Conservation (phyloP, 805 yeast species). For the Lachancea lanzarotensis region DNA sequence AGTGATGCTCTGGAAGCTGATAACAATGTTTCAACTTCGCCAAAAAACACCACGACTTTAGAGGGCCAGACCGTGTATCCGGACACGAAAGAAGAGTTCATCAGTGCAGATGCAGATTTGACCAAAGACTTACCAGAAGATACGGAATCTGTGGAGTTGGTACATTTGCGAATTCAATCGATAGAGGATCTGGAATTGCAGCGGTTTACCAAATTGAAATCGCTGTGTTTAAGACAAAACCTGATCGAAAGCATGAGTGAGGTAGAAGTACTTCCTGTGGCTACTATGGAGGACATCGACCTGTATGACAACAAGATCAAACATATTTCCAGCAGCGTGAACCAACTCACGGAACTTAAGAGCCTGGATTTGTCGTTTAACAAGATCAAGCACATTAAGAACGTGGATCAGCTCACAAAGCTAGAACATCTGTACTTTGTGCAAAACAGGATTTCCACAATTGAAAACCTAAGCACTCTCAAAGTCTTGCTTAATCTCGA, state of each 20-base stretch:
- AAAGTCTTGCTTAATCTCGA: constrained; percentile 62
- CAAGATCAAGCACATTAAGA: constrained; percentile 78
- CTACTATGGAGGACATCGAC: constrained; percentile 68
- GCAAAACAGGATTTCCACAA: constrained; percentile 74
- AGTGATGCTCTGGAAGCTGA: no score
- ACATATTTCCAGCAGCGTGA: constrained; percentile 70
- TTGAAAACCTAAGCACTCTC: constrained; percentile 58
- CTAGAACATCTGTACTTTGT: constrained; percentile 75
- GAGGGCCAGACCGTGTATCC: constrained; percentile 18
- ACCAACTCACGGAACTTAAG: constrained; percentile 49
- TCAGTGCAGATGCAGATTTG: constrained; percentile 65
- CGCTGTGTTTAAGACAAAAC: constrained; percentile 76
- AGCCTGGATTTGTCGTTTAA: constrained; percentile 83
- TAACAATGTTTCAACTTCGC: background rate
- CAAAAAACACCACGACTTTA: background rate
- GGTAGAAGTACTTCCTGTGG: constrained; percentile 52
- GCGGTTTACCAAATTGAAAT: constrained; percentile 51
- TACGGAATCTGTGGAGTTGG: constrained; percentile 52
- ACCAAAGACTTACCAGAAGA: constrained; percentile 53
- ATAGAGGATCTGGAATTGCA: constrained; percentile 53
- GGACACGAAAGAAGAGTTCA: constrained; percentile 40
- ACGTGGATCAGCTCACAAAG: constrained; percentile 54
- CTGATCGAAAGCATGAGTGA: constrained; percentile 67
- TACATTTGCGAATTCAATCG: constrained; percentile 62
- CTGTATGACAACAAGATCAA: constrained; percentile 86